These are phyloP conservation scores for Fusarium sp. DNA, from an alignment of 2,329 filamentous ascomycete species.

Conservation along the genomic window DNA sequence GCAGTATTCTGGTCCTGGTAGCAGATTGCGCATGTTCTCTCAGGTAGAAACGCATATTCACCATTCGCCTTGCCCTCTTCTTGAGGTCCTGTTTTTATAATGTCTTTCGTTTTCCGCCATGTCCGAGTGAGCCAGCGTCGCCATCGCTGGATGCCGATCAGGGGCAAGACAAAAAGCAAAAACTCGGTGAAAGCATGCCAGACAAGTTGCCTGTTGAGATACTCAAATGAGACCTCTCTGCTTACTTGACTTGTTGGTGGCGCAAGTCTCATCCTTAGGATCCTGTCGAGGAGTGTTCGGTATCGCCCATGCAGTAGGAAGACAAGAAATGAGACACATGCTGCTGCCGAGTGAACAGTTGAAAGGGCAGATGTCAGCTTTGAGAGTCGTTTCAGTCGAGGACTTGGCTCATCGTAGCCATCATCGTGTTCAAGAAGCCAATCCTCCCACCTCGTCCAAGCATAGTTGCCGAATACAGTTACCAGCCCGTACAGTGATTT, in stretches of 20 bases:
- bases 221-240: slow-evolving; percentile 96
- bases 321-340: slow-evolving; percentile 86
- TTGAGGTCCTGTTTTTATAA: slow-evolving; percentile 65
- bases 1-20: slow-evolving; percentile 89
- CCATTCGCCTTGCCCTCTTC: slow-evolving; percentile 71
- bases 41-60: slow-evolving; percentile 87
- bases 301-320: slow-evolving; percentile 94
- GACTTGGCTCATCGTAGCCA: slow-evolving; percentile 74
- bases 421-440: slow-evolving; percentile 84
- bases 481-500: slow-evolving; percentile 86
- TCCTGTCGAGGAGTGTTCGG: slow-evolving; percentile 87
- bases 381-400: slow-evolving; percentile 69
- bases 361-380: slow-evolving; percentile 76
- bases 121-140: slow-evolving; percentile 86
- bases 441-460: slow-evolving; percentile 92
- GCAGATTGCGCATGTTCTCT: slow-evolving; percentile 96
- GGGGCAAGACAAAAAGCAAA: slow-evolving; percentile 92
- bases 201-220: slow-evolving; percentile 95
- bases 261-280: slow-evolving; percentile 86
- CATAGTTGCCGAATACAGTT: slow-evolving; percentile 89
- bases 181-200: slow-evolving; percentile 99
- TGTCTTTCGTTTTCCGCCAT: slow-evolving; percentile 84
- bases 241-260: slow-evolving; percentile 87
- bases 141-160: slow-evolving; percentile 96
- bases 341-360: slow-evolving; percentile 83